These are phyloP conservation scores for Polyporus arcularius DNA, from an alignment of 768 basidiomycete genomes.

Conservation along the genomic window DNA sequence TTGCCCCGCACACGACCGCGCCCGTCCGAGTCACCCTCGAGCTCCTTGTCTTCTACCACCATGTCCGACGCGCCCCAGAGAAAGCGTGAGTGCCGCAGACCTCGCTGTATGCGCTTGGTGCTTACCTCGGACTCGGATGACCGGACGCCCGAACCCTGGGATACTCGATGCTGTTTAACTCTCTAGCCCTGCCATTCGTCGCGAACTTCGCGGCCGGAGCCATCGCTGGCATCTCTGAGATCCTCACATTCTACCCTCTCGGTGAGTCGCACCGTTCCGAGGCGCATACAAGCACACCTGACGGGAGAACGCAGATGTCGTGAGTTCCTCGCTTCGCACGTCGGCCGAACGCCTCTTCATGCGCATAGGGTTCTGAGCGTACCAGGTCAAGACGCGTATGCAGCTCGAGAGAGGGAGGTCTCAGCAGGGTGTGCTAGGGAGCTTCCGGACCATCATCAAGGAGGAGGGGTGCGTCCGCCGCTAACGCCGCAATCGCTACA, in stretches of 20 bases:
- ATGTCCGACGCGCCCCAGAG: constrained; percentile 3
- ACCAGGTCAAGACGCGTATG: constrained; percentile 95
- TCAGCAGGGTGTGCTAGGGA: constrained; percentile 76
- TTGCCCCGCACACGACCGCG: neutral
- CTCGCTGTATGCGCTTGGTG: neutral
- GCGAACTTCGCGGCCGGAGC: constrained; percentile 96
- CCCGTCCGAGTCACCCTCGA: neutral
- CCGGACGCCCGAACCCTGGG: neutral
- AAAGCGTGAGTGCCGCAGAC: constrained; percentile 2
- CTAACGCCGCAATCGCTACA: neutral
- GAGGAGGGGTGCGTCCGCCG: constrained; percentile 77
- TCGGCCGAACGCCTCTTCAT: constrained; percentile 5
- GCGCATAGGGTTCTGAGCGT: constrained; percentile 10
- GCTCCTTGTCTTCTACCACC: neutral
- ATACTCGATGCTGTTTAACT: neutral
- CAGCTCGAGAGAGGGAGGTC: constrained; percentile 90
- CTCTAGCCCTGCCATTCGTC: constrained; percentile 74
- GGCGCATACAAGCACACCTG: neutral
- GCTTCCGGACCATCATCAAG: constrained; percentile 78
- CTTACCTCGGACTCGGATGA: neutral
- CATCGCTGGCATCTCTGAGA: constrained; percentile 89
- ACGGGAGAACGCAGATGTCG: constrained; percentile 66
- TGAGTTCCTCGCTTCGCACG: constrained; percentile 42
- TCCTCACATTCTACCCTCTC: constrained; percentile 86
- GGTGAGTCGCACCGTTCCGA: constrained; percentile 50